Evolutionary conservation across 140 eudicot species (phyloP), one percentile per base, ranked within the genome.

Genomic region (Flaveria floridana): DNA sequence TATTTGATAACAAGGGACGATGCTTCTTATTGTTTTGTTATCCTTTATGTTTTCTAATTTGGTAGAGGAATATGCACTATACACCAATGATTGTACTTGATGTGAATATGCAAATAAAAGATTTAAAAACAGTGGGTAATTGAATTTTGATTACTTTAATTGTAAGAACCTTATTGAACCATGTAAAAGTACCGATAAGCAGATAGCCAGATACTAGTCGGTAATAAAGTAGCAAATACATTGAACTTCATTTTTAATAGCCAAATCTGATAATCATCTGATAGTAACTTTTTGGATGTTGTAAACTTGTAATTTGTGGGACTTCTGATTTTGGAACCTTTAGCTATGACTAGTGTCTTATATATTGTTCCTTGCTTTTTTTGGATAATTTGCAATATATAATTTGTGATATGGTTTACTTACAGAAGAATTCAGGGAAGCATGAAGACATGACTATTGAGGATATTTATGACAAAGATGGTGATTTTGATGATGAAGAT

Each of bases 401-500:
- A 13, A 7, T 70, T 18, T 51, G 12, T 21, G 23, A 70, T 79
- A 65, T 50, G 55, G 47, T 72, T 71, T 73, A 67, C 73, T 59
- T 73, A 82, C 95, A 91, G 97, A 83, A 63, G 68, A 73, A 64
- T 37, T 73, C 75, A 28, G 79, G 84, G 67, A 79, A 74, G 59
- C 85, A 80, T 47, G 78, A 58, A 39, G 96, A 87, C 75, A 78
- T 87, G 96, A 87, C 89, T 50, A 70, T 92, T 47, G 82, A 89
- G 77, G 95, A 89, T 52, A 85, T 91, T 75, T 91, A 87, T 68
- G 84, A 73, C 71, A 71, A 77, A 68, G 87, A 81, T 69, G 84
- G 85, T 71, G 95, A 80, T 74, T 83, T 84, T 65, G 97, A 89
- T 72, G 89, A 84, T 44, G 97, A 92, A 30, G 96, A 89, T 78